Percentiles rank a stretch among this genome's conserved stretches.
Conservation (phyloP, 192 early-diverging fungal genomes). For the Gaertneriomyces semiglobifer region DNA sequence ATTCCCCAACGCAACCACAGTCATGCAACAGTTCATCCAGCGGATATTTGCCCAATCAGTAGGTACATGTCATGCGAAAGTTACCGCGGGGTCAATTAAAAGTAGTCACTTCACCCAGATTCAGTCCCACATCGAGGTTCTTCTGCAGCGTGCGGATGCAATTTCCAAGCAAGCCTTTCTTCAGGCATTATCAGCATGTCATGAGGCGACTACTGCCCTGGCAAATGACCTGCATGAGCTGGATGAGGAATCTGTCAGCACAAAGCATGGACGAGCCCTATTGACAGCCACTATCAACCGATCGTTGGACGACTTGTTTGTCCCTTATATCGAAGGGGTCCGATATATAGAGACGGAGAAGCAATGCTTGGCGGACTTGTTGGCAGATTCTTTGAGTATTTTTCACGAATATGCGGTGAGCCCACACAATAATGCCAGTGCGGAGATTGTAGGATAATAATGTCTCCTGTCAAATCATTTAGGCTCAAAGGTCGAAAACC, state of each 20-base stretch:
- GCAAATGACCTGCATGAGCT: slow-evolving; percentile 76
- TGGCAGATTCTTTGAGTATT: slow-evolving; percentile 34
- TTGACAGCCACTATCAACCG: slow-evolving; percentile 76
- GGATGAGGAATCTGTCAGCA: slow-evolving; percentile 58
- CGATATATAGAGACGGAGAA: slow-evolving; percentile 82
- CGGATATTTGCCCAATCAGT: slow-evolving; percentile 95
- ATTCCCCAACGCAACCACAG: slow-evolving; percentile 84
- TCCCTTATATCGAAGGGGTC: slow-evolving; percentile 85
- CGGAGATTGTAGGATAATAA: not conserved
- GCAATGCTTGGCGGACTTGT: slow-evolving; percentile 64
- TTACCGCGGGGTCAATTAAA: no score
- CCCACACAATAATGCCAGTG: not conserved
- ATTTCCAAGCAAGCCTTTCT: slow-evolving; percentile 78
- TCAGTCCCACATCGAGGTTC: slow-evolving; percentile 80
- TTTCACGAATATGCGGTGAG: slow-evolving; percentile 38
- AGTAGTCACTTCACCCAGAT: slow-evolving; percentile 49
- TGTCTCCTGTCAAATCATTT: not conserved
- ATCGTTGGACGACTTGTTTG: slow-evolving; percentile 91
- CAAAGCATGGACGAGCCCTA: slow-evolving; percentile 45
- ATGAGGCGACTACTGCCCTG: slow-evolving; percentile 68
- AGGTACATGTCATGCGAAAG: slow-evolving; percentile 14
- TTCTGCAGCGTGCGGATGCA: slow-evolving; percentile 67
- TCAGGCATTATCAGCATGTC: slow-evolving; percentile 61
- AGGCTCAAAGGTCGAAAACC: slow-evolving; percentile 16
- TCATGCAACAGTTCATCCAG: slow-evolving; percentile 91